Evolutionary conservation across 306 rosid genomes (phyloP).

Genomic region (Comarum palustre): DNA sequence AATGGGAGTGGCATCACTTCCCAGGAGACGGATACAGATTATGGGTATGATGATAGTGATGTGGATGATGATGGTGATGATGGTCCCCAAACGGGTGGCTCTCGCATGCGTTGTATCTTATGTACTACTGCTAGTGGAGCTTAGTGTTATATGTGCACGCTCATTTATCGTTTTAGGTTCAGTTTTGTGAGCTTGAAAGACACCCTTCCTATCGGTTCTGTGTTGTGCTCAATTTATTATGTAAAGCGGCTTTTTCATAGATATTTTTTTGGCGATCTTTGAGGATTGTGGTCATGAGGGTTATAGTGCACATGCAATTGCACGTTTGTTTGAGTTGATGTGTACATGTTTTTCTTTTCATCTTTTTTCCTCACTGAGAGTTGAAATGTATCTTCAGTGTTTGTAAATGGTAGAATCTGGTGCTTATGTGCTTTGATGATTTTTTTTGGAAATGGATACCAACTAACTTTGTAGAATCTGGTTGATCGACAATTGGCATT

Average conservation of each 20-base stretch:
- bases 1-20: conserved; percentile 35
- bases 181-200: not conserved
- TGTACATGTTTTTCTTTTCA: not conserved
- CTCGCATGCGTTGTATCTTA: conserved; percentile 85
- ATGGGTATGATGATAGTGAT: conserved; percentile 47
- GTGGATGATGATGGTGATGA: conserved; percentile 41
- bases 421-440: not conserved
- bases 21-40: conserved; percentile 30
- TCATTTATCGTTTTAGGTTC: conserved; percentile 15
- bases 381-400: not conserved
- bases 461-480: no score
- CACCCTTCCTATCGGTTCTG: not conserved
- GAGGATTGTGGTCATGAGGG: not conserved
- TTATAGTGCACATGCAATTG: not conserved
- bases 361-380: not conserved
- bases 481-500: not conserved
- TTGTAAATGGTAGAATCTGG: not conserved
- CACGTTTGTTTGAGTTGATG: conserved; percentile 7
- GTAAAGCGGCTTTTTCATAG: conserved; percentile 15
- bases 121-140: conserved; percentile 81
- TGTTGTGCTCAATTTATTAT: not conserved
- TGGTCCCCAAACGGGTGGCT: conserved; percentile 37
- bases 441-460: not conserved
- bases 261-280: not conserved
- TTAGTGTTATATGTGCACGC: conserved; percentile 16